These are phyloP conservation scores for Sporothrix brasiliensis DNA, from an alignment of 2,329 filamentous ascomycete species.

Conservation along the genomic window DNA sequence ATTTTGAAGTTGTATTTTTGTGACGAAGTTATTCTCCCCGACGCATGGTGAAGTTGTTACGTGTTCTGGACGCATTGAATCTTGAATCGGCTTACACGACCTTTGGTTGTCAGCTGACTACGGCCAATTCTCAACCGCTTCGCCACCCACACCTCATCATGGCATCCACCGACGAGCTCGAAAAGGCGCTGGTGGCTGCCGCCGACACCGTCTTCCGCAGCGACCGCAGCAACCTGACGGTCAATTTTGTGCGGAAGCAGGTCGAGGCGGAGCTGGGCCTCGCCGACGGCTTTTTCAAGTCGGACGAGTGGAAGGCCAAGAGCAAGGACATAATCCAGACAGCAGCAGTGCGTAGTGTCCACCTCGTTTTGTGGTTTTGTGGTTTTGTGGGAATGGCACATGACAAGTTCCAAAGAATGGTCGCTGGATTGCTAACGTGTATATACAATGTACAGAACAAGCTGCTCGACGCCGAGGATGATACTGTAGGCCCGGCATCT, in stretches of 20 bases:
- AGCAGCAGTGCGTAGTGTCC: conserved; percentile 54
- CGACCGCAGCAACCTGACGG: conserved; percentile 54
- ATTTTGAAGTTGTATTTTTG: not conserved
- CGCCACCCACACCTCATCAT: not conserved
- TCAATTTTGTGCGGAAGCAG: conserved; percentile 59
- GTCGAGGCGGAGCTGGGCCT: conserved; percentile 55
- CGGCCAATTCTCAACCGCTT: not conserved
- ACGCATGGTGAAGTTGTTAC: too few relatives aligned
- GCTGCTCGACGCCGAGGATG: conserved; percentile 31
- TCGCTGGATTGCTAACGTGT: not conserved
- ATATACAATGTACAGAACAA: conserved; percentile 22
- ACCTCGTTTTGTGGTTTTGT: too few relatives aligned
- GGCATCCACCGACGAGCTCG: conserved; percentile 39
- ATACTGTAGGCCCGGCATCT: not conserved
- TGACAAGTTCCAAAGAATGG: too few relatives aligned
- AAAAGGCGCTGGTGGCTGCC: conserved; percentile 52
- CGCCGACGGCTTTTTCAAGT: conserved; percentile 55
- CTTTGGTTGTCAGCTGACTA: too few relatives aligned
- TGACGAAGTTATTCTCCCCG: not conserved
- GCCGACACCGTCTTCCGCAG: conserved; percentile 52
- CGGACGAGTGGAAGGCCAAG: conserved; percentile 57
- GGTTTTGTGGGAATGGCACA: too few relatives aligned
- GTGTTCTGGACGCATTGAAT: not conserved
- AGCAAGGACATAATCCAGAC: conserved; percentile 62
- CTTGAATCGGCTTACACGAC: too few relatives aligned